Evolutionary conservation across 108 stramenopile genomes (phyloP).

Genomic region (Fragilaria crotonensis): DNA sequence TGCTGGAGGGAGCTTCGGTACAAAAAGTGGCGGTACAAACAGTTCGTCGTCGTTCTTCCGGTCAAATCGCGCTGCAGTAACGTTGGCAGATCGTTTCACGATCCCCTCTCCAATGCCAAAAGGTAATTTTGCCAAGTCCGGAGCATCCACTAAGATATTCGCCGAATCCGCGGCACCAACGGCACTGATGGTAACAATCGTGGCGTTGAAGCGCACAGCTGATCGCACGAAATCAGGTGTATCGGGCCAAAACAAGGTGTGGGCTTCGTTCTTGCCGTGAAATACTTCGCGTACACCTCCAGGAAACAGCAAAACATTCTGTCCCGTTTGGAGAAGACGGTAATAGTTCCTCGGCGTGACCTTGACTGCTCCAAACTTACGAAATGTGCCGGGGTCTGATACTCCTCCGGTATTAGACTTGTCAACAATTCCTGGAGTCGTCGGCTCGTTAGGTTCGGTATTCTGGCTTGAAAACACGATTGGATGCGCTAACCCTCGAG

Average conservation of each 20-base stretch:
- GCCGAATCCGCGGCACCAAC: slow-evolving; percentile 84
- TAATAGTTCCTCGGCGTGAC: slow-evolving; percentile 89
- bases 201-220: slow-evolving; percentile 87
- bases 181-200: slow-evolving; percentile 85
- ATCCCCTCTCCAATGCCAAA: slow-evolving; percentile 64
- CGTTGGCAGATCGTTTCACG: slow-evolving; percentile 26
- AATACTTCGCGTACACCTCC: slow-evolving; percentile 87
- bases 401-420: neutral
- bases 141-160: slow-evolving; percentile 52
- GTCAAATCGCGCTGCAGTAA: slow-evolving; percentile 59
- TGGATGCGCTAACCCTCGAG: slow-evolving; percentile 83
- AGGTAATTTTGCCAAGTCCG: slow-evolving; percentile 58
- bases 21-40: slow-evolving; percentile 58
- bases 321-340: slow-evolving; percentile 72
- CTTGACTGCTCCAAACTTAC: slow-evolving; percentile 85
- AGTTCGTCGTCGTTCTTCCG: slow-evolving; percentile 47
- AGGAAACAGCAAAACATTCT: slow-evolving; percentile 84
- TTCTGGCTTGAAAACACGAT: slow-evolving; percentile 38
- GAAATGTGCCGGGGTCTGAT: slow-evolving; percentile 23
- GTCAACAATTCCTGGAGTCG: neutral
- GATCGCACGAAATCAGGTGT: slow-evolving; percentile 89
- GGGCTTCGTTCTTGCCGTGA: slow-evolving; percentile 76
- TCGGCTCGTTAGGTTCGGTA: slow-evolving; percentile 10
- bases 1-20: slow-evolving; percentile 58
- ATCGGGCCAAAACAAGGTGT: slow-evolving; percentile 90